phyloP scores from a whole-genome alignment of 257 asterid species.

The Solanum ahanhuiri region DNA sequence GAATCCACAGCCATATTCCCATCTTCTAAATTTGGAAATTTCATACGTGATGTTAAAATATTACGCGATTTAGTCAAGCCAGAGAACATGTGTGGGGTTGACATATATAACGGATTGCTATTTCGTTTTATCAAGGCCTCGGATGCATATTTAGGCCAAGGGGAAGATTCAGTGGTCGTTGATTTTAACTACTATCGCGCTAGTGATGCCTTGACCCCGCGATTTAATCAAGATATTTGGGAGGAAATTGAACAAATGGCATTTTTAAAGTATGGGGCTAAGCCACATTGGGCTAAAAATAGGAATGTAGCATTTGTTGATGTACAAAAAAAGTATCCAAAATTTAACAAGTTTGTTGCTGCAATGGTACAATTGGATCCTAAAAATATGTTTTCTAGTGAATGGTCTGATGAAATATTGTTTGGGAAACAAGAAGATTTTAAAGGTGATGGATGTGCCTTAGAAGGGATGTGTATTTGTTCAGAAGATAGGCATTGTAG shows the following conservation, averaged over 20 bases:
- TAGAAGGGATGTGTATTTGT: constrained; percentile 71
- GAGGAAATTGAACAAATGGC: constrained; percentile 92
- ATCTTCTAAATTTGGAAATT: constrained; percentile 18
- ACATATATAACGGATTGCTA: constrained; percentile 67
- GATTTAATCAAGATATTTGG: constrained; percentile 55
- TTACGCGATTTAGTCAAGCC: constrained; percentile 37
- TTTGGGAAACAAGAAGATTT: constrained; percentile 15
- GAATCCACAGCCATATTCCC: constrained; percentile 62
- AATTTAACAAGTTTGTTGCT: constrained; percentile 32
- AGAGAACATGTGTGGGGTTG: constrained; percentile 59
- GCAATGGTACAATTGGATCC: constrained; percentile 48
- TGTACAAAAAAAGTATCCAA: constrained; percentile 35
- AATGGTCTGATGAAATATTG: constrained; percentile 42
- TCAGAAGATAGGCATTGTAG: constrained; percentile 70
- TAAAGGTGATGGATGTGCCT: constrained; percentile 56
- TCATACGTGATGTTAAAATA: constrained; percentile 42
- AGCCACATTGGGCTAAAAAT: constrained; percentile 88
- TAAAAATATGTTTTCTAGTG: constrained; percentile 34
- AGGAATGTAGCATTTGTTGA: constrained; percentile 44
- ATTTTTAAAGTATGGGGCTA: constrained; percentile 48
- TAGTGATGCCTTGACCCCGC: constrained; percentile 33
- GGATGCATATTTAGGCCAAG: constrained; percentile 48
- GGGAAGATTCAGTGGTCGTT: constrained; percentile 46
- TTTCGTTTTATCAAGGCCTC: constrained; percentile 53
- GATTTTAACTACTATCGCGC: constrained; percentile 70